phyloP scores from a whole-genome alignment of 768 basidiomycete genomes.

The Tulasnella sp. region DNA sequence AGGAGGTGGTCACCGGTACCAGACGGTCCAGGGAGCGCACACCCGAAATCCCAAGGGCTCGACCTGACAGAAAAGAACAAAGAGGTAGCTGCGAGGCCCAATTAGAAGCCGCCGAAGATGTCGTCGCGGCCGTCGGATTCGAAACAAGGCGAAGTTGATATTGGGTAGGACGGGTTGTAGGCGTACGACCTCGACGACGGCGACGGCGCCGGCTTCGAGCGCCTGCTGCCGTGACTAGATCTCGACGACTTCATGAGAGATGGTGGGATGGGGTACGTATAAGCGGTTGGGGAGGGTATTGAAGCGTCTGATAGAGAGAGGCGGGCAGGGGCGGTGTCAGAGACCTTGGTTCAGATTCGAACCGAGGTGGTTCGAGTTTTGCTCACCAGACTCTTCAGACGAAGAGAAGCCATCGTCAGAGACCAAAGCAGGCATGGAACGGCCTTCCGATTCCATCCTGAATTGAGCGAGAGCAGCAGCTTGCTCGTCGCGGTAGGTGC shows the following conservation, averaged over 20 bases:
- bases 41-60: background rate
- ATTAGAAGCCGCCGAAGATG: conserved; percentile 23
- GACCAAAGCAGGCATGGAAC: conserved; percentile 12
- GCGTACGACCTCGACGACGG: background rate
- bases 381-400: conserved; percentile 26
- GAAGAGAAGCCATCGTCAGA: conserved; percentile 16
- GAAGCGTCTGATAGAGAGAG: conserved; percentile 19
- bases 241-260: conserved; percentile 15
- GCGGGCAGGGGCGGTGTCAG: background rate
- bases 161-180: conserved; percentile 10
- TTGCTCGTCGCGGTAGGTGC: conserved; percentile 20
- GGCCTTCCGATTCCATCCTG: conserved; percentile 20
- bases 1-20: conserved; percentile 9
- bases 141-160: background rate
- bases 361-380: background rate
- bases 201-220: background rate
- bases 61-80: background rate
- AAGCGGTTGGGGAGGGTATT: background rate
- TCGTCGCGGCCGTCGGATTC: conserved; percentile 14
- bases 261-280: conserved; percentile 15
- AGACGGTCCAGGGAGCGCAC: background rate
- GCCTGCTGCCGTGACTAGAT: background rate
- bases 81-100: background rate
- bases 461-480: conserved; percentile 17
- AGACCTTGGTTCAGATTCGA: conserved; percentile 6